Evolutionary conservation across 345 rosid genomes (phyloP), one percentile per base, ranked within the genome.

Genomic region (Lepidium aucheri): DNA sequence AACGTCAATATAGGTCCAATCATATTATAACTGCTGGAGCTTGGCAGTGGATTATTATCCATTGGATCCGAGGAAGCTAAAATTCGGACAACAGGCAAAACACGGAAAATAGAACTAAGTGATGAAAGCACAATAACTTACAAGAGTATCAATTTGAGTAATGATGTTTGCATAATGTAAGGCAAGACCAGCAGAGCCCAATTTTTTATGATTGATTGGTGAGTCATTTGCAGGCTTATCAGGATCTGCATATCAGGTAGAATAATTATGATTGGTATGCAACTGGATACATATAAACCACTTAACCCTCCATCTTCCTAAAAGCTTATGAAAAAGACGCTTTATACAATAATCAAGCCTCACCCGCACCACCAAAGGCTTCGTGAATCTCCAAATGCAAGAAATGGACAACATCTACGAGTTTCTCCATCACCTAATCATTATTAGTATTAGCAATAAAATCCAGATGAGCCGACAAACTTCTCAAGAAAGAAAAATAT

Each of bases 91-190:
- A 40, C 53, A 56, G 15, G 26, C 9, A 35, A 64, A 72, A 12
- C 38, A 56, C 4, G 1, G 15, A 20, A 64, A 64, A 40, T 49
- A 56, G 55, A 63, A 46, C 16, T 6, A 72, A 41, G 33, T 7
- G 66, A 50, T 32, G 22, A 59, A 45, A 56, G 14, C 51, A 33
- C 40, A 4, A 39, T 60, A 69, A 83, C 95, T 91, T 82, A 95
- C 99, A 73, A 89, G 91, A 73, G 93, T 85, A 73, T 91, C 99
- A 30, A 89, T 87, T 77, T 91, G 99, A 60, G 97, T 78, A 18
- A 95, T 82, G 33, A 95, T 89, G 76, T 91, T 95, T 53, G 99
- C 97, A 62, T 95, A 95, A 77, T 95, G 99, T 82, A 95, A 81
- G 9, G 99, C 96, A 64, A 95, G 96, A 65, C 97, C 96, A 60